A percentile compares a stretch with the other conserved stretches of the same genome.
Evolutionary conservation across 495 filamentous ascomycete genomes (phyloP).

Genomic region (Podospora appendiculata): DNA sequence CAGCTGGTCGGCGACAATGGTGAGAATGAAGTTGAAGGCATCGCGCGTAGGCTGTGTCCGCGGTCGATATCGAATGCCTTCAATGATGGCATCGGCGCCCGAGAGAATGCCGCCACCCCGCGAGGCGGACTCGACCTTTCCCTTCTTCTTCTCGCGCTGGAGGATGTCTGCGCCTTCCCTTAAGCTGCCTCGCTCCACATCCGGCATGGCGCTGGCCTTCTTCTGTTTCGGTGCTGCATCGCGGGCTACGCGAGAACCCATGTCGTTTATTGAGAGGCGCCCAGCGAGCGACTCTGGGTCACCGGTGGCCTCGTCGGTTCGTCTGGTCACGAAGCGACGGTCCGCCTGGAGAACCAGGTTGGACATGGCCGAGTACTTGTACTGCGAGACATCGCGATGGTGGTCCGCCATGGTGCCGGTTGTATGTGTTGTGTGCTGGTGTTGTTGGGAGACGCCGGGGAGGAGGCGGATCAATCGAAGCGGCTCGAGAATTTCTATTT

Average conservation of each 20-base stretch:
- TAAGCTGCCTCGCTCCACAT: slow-evolving; percentile 69
- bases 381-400: slow-evolving; percentile 84
- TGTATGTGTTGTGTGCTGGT: background rate
- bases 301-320: slow-evolving; percentile 89
- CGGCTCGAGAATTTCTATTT: no score
- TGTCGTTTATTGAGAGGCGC: slow-evolving; percentile 84
- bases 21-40: slow-evolving; percentile 93
- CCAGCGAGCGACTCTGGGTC: slow-evolving; percentile 97
- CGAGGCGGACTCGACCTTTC: slow-evolving; percentile 64
- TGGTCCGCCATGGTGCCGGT: slow-evolving; percentile 67
- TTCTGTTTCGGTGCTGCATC: slow-evolving; percentile 76
- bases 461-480: no score
- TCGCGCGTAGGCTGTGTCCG: slow-evolving; percentile 86
- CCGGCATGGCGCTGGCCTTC: slow-evolving; percentile 53
- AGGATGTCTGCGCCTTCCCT: slow-evolving; percentile 82
- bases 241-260: slow-evolving; percentile 77
- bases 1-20: slow-evolving; percentile 77
- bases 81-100: slow-evolving; percentile 76
- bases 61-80: slow-evolving; percentile 77
- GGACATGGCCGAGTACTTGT: slow-evolving; percentile 99
- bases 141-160: slow-evolving; percentile 79
- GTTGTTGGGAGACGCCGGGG: background rate
- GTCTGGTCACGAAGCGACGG: slow-evolving; percentile 85
- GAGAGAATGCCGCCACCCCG: slow-evolving; percentile 77
- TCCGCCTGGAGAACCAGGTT: slow-evolving; percentile 99